A percentile compares a stretch with the other conserved stretches of the same genome.
Evolutionary conservation across 768 basidiomycete species (phyloP).

Genomic region (Tephrocybe rancida): DNA sequence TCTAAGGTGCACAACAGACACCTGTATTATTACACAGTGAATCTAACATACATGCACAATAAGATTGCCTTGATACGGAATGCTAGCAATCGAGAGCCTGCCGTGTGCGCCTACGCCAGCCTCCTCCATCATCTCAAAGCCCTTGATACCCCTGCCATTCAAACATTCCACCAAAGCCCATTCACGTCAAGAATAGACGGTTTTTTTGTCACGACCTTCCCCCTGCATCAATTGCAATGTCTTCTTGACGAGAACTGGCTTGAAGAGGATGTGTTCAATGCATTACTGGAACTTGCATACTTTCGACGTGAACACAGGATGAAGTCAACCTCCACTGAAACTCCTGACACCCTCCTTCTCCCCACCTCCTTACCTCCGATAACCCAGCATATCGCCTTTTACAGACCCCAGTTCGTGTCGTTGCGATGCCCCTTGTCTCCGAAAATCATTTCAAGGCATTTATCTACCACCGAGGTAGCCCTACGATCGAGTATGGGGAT

Average conservation of each 20-base stretch:
- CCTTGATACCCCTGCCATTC: background rate
- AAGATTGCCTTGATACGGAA: background rate
- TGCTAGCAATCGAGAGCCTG: background rate
- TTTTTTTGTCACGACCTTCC: slow-evolving; percentile 13
- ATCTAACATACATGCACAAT: background rate
- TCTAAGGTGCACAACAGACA: slow-evolving; percentile 1
- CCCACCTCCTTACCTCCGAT: slow-evolving; percentile 11
- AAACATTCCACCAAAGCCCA: background rate
- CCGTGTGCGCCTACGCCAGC: background rate
- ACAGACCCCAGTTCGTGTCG: background rate
- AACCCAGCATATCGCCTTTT: background rate
- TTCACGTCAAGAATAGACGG: slow-evolving; percentile 8
- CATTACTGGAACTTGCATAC: slow-evolving; percentile 17
- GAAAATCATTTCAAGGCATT: slow-evolving; percentile 16
- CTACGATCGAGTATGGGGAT: slow-evolving; percentile 16
- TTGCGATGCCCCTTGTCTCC: slow-evolving; percentile 9
- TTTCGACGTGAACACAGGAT: slow-evolving; percentile 7
- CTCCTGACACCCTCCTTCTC: slow-evolving; percentile 8
- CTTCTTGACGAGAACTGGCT: slow-evolving; percentile 27
- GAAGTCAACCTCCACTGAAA: background rate
- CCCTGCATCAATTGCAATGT: slow-evolving; percentile 20
- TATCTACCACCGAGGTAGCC: slow-evolving; percentile 5
- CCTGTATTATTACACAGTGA: background rate
- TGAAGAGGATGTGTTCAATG: slow-evolving; percentile 24
- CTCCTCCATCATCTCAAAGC: background rate